These are phyloP conservation scores for Globisporangium orthogonon DNA, from an alignment of 352 stramenopile genomes.

Conservation along the genomic window DNA sequence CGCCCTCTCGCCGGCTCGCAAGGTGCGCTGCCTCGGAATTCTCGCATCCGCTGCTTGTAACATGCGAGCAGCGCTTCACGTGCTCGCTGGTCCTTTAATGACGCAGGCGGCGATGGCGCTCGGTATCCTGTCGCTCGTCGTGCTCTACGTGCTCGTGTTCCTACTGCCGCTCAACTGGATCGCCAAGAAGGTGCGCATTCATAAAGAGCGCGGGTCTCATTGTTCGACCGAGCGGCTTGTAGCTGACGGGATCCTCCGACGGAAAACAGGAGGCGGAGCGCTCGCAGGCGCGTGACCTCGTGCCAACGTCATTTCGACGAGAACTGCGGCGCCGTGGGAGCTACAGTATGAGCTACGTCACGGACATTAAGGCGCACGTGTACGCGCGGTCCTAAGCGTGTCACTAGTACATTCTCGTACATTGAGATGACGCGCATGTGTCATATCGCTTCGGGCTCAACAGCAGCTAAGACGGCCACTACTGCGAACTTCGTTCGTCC, in stretches of 20 bases:
- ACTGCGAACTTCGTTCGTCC: slow-evolving; percentile 1
- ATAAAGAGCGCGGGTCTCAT: background rate
- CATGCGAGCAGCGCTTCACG: background rate
- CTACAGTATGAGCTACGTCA: slow-evolving; percentile 86
- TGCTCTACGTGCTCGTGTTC: slow-evolving; percentile 52
- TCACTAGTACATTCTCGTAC: background rate
- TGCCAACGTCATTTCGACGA: slow-evolving; percentile 67
- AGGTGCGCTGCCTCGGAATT: slow-evolving; percentile 20
- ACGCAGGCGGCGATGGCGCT: slow-evolving; percentile 32
- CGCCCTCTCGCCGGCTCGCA: slow-evolving; percentile 31
- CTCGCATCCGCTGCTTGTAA: too few relatives aligned
- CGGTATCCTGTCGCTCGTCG: slow-evolving; percentile 37
- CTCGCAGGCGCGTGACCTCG: slow-evolving; percentile 9
- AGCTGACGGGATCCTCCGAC: background rate
- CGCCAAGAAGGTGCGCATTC: slow-evolving; percentile 24
- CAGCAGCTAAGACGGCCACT: background rate
- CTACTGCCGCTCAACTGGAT: slow-evolving; percentile 53
- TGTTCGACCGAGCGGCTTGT: background rate
- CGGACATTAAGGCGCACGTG: slow-evolving; percentile 84
- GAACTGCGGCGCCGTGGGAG: slow-evolving; percentile 77
- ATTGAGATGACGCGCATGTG: too few relatives aligned
- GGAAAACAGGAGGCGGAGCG: slow-evolving; percentile 21
- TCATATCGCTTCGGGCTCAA: too few relatives aligned
- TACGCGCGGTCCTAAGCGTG: slow-evolving; percentile 48
- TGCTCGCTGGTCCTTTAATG: too few relatives aligned